phyloP scores from a whole-genome alignment of 768 basidiomycete genomes.

The Podaxis pistillaris region DNA sequence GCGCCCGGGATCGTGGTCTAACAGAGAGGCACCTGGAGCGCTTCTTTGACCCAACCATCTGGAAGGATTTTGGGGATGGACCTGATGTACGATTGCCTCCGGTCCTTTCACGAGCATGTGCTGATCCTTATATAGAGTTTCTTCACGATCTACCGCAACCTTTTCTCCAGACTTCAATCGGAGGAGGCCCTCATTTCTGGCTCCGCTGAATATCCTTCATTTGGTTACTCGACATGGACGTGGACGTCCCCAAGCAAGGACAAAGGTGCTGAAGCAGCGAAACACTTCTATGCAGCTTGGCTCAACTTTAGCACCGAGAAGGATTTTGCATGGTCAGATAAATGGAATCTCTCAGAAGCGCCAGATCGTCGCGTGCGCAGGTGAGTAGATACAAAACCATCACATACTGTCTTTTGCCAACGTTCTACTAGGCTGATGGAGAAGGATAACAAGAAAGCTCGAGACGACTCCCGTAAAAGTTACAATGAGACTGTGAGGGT shows the following conservation, averaged over 20 bases:
- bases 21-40: conserved; percentile 77
- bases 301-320: conserved; percentile 83
- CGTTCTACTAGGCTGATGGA: conserved; percentile 72
- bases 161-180: conserved; percentile 78
- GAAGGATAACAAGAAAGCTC: conserved; percentile 90
- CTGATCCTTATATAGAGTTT: conserved; percentile 60
- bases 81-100: conserved; percentile 44
- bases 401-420: not conserved
- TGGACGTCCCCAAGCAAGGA: conserved; percentile 56
- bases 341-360: conserved; percentile 81
- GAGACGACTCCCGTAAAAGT: conserved; percentile 84
- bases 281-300: conserved; percentile 85
- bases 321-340: conserved; percentile 84
- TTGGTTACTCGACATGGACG: conserved; percentile 75
- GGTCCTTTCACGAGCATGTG: not conserved
- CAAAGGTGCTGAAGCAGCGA: conserved; percentile 49
- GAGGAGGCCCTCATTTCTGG: conserved; percentile 63
- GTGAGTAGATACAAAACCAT: conserved; percentile 30
- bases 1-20: conserved; percentile 67
- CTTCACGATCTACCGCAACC: conserved; percentile 82
- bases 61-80: conserved; percentile 63
- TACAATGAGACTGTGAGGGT: conserved; percentile 93
- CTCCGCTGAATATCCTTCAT: conserved; percentile 66
- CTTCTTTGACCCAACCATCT: conserved; percentile 78
- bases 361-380: conserved; percentile 84